phyloP scores from a whole-genome alignment of 306 rosid genomes.

The Lathyrus aphaca region DNA sequence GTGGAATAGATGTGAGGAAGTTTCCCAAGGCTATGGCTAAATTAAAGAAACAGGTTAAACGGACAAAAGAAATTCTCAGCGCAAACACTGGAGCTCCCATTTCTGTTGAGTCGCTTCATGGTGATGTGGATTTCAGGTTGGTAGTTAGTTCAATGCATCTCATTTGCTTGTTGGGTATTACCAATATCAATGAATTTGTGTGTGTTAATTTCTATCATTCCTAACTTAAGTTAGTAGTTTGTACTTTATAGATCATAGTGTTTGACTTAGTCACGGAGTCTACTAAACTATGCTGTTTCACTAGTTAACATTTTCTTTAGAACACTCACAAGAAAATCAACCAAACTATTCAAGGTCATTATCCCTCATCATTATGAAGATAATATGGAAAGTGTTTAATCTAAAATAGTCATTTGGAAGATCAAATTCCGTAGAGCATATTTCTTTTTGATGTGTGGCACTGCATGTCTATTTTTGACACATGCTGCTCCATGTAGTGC shows the following conservation, averaged over 20 bases:
- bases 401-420: conserved; percentile 6
- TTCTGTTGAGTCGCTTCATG: conserved; percentile 91
- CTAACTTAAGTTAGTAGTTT: conserved; percentile 17
- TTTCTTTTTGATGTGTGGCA: conserved; percentile 9
- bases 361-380: not conserved
- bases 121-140: conserved; percentile 88
- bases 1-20: conserved; percentile 81
- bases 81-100: conserved; percentile 95
- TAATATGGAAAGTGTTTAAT: not conserved
- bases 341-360: conserved; percentile 2
- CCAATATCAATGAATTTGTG: conserved; percentile 17
- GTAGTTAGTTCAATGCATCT: conserved; percentile 34
- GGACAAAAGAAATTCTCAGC: conserved; percentile 95
- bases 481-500: not conserved
- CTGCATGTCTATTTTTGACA: conserved; percentile 7
- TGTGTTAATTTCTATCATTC: conserved; percentile 1
- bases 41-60: conserved; percentile 94
- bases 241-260: not conserved
- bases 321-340: not conserved
- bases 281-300: not conserved
- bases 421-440: not conserved
- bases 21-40: conserved; percentile 97
- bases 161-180: conserved; percentile 1
- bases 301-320: not conserved
- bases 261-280: not conserved